A percentile compares a stretch with the other conserved stretches of the same genome.
Conservation (phyloP, 176 grass and related monocot genomes). For the Triticum urartu region DNA sequence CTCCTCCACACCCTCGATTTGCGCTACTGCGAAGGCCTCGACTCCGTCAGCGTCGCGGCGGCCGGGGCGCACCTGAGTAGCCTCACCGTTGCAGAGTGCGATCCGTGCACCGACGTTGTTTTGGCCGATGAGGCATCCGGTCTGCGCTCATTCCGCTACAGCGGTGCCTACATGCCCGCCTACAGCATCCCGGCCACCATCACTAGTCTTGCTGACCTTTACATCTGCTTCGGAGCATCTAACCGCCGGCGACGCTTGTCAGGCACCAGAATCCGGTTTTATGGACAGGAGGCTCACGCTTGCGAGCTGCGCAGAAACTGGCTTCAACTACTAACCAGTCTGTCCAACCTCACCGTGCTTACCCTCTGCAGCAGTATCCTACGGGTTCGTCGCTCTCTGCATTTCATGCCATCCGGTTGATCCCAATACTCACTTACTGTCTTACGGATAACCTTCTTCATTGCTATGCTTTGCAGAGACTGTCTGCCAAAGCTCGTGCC, state of each 20-base stretch:
- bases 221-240: slow-evolving; percentile 14
- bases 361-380: slow-evolving; percentile 54
- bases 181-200: neutral
- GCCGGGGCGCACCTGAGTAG: slow-evolving; percentile 31
- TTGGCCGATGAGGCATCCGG: neutral
- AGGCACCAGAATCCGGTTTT: too few species aligned
- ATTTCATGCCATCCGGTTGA: neutral
- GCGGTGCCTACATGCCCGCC: neutral
- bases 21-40: slow-evolving; percentile 1
- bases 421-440: neutral
- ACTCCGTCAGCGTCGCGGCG: neutral
- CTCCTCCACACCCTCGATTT: slow-evolving; percentile 41
- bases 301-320: neutral
- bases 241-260: rapidly evolving
- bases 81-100: slow-evolving; percentile 45
- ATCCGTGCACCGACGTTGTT: too few species aligned
- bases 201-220: slow-evolving; percentile 27
- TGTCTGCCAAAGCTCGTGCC: neutral
- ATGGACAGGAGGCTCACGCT: neutral
- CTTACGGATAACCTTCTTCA: neutral
- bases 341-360: slow-evolving; percentile 46
- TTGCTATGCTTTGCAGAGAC: slow-evolving; percentile 8
- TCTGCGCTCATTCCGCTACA: slow-evolving; percentile 35
- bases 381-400: slow-evolving; percentile 27
- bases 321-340: slow-evolving; percentile 10